Base-by-base conservation (phyloP, 1,284 basidiomycete species). In the Microstroma glucosiphilum region DNA sequence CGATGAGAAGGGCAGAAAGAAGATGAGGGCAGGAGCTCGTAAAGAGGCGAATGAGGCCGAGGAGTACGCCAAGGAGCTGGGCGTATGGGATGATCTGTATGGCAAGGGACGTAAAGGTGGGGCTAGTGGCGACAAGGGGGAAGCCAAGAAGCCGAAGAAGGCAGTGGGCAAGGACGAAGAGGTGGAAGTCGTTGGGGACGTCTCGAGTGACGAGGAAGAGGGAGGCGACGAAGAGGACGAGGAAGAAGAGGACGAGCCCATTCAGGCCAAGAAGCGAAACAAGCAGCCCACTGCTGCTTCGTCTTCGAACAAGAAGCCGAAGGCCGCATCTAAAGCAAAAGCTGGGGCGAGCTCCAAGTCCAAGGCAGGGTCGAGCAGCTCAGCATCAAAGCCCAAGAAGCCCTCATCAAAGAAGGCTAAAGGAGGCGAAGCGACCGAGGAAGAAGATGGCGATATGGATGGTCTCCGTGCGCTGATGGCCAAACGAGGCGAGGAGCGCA, bases 1-100 rank as follows among this genome's bases (percentile, higher is more conserved):
- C 23, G 71, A 70, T 51, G 64, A 67, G 15, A 64, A 67, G 1
- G 60, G 57, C 12, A 55, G 71, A 0, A 70, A 71, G 41, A 53
- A 60, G 40, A 62, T 77, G 42, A 61, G 69, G 12, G 55, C 64
- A 23, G 62, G 67, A 40, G 61, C 69, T 7, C 40, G 62, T 21
- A 64, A 65, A 2, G 64, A 72, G 57, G 58, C 63, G 13, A 64
- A 59, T 46, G 67, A 63, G 26, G 73, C 74, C 1, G 72, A 75
- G 48, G 69, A 69, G 49, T 65, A 74, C 11, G 75, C 75, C 4
- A 68, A 67, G 25, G 71, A 75, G 65, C 64, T 79, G 11, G 76
- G 77, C 54, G 75, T 79, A 1, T 78, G 71, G 69, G 77, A 79
- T 51, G 69, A 75, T 26, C 59, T 79, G 1, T 79, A 73, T 26